Base-by-base conservation (phyloP, 306 rosid species). In the Quillaja saponaria region DNA sequence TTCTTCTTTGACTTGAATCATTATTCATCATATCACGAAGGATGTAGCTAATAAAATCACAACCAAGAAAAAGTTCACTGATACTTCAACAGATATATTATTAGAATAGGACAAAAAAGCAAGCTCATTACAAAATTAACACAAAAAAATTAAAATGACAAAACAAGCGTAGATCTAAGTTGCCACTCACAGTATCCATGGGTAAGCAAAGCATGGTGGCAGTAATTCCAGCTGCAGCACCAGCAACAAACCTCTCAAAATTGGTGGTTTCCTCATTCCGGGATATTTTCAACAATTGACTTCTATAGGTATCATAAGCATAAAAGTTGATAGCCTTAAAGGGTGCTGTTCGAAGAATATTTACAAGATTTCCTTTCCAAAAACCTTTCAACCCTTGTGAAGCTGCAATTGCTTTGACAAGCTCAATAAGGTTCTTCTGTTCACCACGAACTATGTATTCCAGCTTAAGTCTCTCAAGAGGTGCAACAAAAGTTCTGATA, bases 401-500 rank as follows among this genome's bases (percentile, higher is more conserved):
- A 41, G 76, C 58, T 0, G 95, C 94, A 67, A 92, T 92, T 46
- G 75, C 58, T 55, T 73, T 79, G 58, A 92, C 68, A 13, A 92
- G 81, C 63, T 86, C 89, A 28, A 78, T 28, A 8, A 92, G 79
- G 70, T 86, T 68, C 82, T 55, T 83, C 85, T 63, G 76, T 77
- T 92, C 99, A 2, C 95, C 96, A 6, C 94, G 91, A 46, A 92
- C 84, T 59, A 92, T 86, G 55, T 92, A 92, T 49, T 92, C 99
- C 87, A 92, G 82, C 94, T 92, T 92, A 10, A 92, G 90, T 69
- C 99, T 86, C 80, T 92, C 99, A 34, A 92, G 95, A 3, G 99
- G 99, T 1, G 99, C 99, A 42, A 92, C 94, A 67, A 84, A 86
- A 50, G 99, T 92, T 78, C 99, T 92, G 84, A 55, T 45, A 52